phyloP scores from a whole-genome alignment of 257 asterid genomes.

The Datura wrightii region DNA sequence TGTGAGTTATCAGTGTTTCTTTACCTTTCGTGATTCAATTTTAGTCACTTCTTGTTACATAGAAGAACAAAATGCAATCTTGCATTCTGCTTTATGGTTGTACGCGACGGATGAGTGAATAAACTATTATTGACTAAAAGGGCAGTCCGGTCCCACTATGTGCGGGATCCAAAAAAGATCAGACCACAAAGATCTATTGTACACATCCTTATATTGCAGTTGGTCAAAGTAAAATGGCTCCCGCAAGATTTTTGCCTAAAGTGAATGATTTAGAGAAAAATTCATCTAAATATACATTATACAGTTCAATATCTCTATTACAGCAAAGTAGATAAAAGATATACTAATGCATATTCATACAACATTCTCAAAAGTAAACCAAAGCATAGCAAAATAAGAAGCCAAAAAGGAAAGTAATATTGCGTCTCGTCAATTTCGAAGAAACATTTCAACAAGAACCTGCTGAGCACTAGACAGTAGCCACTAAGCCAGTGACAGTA shows the following conservation, averaged over 20 bases:
- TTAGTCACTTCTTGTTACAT: not conserved
- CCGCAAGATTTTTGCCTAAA: not conserved
- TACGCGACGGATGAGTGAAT: not conserved
- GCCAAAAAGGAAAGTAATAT: not conserved
- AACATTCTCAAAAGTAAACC: not conserved
- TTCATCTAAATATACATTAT: not conserved
- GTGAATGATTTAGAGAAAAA: not conserved
- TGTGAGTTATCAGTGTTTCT: not conserved
- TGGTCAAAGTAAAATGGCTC: too few relatives aligned
- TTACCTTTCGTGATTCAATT: slow-evolving; percentile 13
- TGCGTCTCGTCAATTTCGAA: not conserved
- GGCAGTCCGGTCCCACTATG: too few relatives aligned
- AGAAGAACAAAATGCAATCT: not conserved
- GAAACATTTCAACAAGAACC: slow-evolving; percentile 26
- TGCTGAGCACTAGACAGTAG: not conserved
- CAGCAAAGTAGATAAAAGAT: not conserved
- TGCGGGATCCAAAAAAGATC: too few relatives aligned
- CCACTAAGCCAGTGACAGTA: not conserved
- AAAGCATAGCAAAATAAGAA: not conserved
- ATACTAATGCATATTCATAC: not conserved
- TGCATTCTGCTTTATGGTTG: not conserved
- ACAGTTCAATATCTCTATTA: not conserved
- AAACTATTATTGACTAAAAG: not conserved
- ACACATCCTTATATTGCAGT: too few relatives aligned
- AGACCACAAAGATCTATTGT: too few relatives aligned